A percentile compares a stretch with the other conserved stretches of the same genome.
These are phyloP conservation scores for Coemansia biformis DNA, from an alignment of 192 early-diverging fungal species.

Conservation along the genomic window DNA sequence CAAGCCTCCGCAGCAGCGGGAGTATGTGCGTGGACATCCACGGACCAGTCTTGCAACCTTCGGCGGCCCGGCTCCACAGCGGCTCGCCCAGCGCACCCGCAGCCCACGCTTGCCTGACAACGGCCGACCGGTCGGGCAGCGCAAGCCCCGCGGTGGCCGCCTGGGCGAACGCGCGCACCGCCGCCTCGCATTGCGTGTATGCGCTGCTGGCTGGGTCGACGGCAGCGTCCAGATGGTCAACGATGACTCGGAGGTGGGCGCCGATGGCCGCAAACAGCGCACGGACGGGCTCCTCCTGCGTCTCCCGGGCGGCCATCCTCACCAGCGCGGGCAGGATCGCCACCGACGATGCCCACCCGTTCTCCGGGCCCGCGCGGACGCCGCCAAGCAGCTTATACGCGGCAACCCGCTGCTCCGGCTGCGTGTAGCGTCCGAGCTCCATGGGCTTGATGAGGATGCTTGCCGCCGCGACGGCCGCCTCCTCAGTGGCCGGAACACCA, in stretches of 20 bases:
- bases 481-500: slow-evolving; percentile 21
- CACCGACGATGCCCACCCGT: slow-evolving; percentile 34
- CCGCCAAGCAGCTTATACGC: slow-evolving; percentile 56
- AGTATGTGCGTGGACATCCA: slow-evolving; percentile 26
- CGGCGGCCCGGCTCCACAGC: slow-evolving; percentile 33
- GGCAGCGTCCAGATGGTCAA: slow-evolving; percentile 8
- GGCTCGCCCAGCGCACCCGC: slow-evolving; percentile 53
- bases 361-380: slow-evolving; percentile 22
- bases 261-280: slow-evolving; percentile 59
- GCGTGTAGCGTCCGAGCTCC: slow-evolving; percentile 53
- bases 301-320: slow-evolving; percentile 71
- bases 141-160: slow-evolving; percentile 51
- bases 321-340: slow-evolving; percentile 59
- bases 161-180: slow-evolving; percentile 34
- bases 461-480: slow-evolving; percentile 11
- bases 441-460: slow-evolving; percentile 32
- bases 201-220: slow-evolving; percentile 2
- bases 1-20: slow-evolving; percentile 50
- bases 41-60: not conserved
- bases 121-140: slow-evolving; percentile 58
- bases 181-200: slow-evolving; percentile 30
- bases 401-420: slow-evolving; percentile 63
- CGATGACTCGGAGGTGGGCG: slow-evolving; percentile 53
- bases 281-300: slow-evolving; percentile 62
- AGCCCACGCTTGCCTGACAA: slow-evolving; percentile 62